Base-by-base conservation (phyloP, 768 basidiomycete species). In the Tricholoma bakamatsutake region DNA sequence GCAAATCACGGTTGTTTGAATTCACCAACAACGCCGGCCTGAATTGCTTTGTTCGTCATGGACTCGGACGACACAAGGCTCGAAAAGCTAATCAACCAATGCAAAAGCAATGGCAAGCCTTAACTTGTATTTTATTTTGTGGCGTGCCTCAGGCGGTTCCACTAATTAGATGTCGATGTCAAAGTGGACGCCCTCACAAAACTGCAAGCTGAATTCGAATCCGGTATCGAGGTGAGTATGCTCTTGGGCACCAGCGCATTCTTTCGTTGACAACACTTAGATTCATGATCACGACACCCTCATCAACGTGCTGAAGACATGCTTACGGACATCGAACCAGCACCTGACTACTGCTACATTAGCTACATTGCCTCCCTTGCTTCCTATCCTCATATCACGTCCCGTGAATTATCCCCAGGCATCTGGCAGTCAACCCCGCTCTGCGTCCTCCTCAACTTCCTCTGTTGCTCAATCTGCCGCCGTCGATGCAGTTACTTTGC, bases 101-200 rank as follows among this genome's bases (percentile, higher is more conserved):
- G 79, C 74, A 86, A 80, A 73, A 81, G 71, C 66, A 83, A 79
- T 61, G 85, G 86, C 87, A 57, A 49, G 73, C 61, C 39, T 27
- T 54, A 47, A 50, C 17, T 51, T 35, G 31, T 43, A 54, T 37
- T 37, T 33, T 54, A 40, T 24, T 52, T 52, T 52, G 34, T 56
- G 30, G 40, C 50, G 34, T 35, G 40, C 47, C 53, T 54, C 57
- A 34, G 54, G 58, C 51, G 46, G 37, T 55, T 39, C 49, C 15
- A 24, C 31, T 52, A 28, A 52, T 46, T 60, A 92, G 90, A 93
- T 69, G 82, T 87, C 56, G 90, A 93, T 71, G 77, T 81, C 58
- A 90, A 86, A 73, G 78, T 90, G 21, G 90, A 93, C 66, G 90
- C 88, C 27, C 76, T 93, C 58, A 76, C 82, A 56, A 92, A 89